These are phyloP conservation scores for Ganoderma lingzhi DNA, from an alignment of 1,284 basidiomycete species.

Conservation along the genomic window DNA sequence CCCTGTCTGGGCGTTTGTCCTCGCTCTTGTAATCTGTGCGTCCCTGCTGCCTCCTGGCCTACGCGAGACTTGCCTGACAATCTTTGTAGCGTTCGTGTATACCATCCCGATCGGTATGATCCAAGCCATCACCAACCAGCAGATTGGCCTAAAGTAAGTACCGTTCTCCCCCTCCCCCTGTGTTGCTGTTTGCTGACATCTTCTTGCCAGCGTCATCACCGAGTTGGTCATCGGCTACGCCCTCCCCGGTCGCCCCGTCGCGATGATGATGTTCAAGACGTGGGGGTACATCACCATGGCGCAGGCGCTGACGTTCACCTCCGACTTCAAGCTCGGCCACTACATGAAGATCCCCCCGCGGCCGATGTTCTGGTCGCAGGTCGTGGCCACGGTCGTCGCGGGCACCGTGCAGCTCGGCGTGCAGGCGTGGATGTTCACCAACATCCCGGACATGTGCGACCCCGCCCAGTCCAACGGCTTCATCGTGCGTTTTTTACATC, in stretches of 20 bases:
- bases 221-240: conserved; percentile 59
- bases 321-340: conserved; percentile 61
- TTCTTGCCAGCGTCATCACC: conserved; percentile 48
- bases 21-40: conserved; percentile 48
- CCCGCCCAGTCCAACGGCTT: conserved; percentile 48
- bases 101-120: conserved; percentile 75
- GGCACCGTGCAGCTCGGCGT: conserved; percentile 56
- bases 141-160: conserved; percentile 61
- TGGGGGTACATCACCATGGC: conserved; percentile 61
- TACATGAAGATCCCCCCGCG: conserved; percentile 63
- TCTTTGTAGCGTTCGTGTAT: conserved; percentile 56
- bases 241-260: conserved; percentile 61
- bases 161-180: conserved; percentile 25
- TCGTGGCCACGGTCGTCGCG: conserved; percentile 57
- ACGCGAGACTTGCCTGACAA: neutral
- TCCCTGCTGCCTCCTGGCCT: neutral
- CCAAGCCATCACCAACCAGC: conserved; percentile 69
- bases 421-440: conserved; percentile 60
- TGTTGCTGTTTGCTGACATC: neutral
- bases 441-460: conserved; percentile 55
- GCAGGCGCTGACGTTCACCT: conserved; percentile 56
- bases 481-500: conserved; percentile 33
- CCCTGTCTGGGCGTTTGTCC: conserved; percentile 67
- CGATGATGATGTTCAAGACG: conserved; percentile 72
- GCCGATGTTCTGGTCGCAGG: conserved; percentile 57